Conservation (phyloP, 2,329 filamentous ascomycete species). For the Raffaelea albimanens region DNA sequence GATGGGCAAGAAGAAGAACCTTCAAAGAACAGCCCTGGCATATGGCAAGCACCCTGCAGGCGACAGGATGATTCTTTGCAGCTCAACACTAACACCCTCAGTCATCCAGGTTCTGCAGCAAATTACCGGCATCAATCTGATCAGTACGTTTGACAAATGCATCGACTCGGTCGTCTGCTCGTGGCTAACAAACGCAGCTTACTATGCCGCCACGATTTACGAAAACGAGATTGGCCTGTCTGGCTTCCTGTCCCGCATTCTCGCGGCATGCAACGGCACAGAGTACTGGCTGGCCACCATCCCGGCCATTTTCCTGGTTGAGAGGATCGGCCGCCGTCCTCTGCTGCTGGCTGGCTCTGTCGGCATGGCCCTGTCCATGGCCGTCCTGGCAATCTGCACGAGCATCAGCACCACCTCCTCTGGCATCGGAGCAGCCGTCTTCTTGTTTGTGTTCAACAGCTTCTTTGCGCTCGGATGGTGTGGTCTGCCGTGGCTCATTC, state of each 20-base stretch:
- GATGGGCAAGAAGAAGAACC: too few relatives aligned
- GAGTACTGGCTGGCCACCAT: conserved; percentile 16
- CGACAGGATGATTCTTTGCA: too few relatives aligned
- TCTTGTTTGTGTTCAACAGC: conserved; percentile 43
- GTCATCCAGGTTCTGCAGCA: conserved; percentile 12
- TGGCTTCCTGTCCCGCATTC: conserved; percentile 32
- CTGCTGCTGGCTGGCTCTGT: conserved; percentile 57
- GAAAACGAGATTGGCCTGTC: conserved; percentile 15
- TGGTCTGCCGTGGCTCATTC: conserved; percentile 49
- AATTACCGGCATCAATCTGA: conserved; percentile 26
- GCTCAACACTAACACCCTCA: too few relatives aligned
- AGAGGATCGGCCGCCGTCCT: conserved; percentile 61
- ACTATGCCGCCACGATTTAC: conserved; percentile 39
- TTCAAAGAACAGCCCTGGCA: too few relatives aligned
- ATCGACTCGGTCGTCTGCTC: conserved; percentile 19
- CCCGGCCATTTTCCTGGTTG: conserved; percentile 29
- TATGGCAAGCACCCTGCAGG: too few relatives aligned
- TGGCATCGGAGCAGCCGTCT: conserved; percentile 22
- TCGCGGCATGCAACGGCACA: conserved; percentile 37
- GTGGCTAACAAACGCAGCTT: conserved; percentile 15
- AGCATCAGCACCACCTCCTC: background rate
- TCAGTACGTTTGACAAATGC: conserved; percentile 34
- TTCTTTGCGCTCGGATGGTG: conserved; percentile 44
- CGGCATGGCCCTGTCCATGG: conserved; percentile 56
- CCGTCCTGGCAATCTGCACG: background rate